Base-by-base conservation (phyloP, 2,329 filamentous ascomycete species). In the Tricladium varicosporioides region DNA sequence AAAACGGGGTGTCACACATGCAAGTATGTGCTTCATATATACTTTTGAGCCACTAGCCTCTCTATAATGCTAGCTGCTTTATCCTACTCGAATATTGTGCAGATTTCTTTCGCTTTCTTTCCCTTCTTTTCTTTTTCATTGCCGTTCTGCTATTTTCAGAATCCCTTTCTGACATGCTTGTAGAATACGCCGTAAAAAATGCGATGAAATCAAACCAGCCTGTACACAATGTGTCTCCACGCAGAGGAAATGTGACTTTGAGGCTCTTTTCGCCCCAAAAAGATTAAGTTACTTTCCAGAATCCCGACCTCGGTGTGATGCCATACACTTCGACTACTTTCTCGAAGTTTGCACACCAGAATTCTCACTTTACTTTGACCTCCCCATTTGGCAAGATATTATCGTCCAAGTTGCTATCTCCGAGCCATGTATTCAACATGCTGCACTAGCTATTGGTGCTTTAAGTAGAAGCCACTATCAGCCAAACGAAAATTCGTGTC, bases 401-500 rank as follows among this genome's bases (percentile, higher is more conserved):
- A 27, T 60, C 15, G 50, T 60, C 10, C 58, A 56, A 42, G 48
- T 16, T 13, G 47, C 33, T 14, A 10, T 7, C 11, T 27, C 40
- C 8, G 58, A 57, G 11, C 46, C 54, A 14, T 57, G 15, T 14
- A 51, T 60, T 3, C 31, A 42, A 5, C 47, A 60, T 18, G 40
- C 54, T 2, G 54, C 44, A 10, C 33, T 60, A 15, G 54, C 58
- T 16, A 54, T 60, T 27, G 27, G 52, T 16, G 50, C 58, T 14
- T 47, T 54, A 14, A 51, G 48, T 33, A 45, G 59, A 65, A 69
- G 1, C 70, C 53, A 7, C 63, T 64, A 54, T 67, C 48, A 46
- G 72, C 55, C 61, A 59, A 67, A 62, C 72, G 70, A 48, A 67
- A 27, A 27, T 27, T 27, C 22, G 22, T 68, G 58, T 69, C 68